Evolutionary conservation across 2,329 filamentous ascomycete species (phyloP), one percentile per base, ranked within the genome.

Genomic region (Cladosporium sp.): DNA sequence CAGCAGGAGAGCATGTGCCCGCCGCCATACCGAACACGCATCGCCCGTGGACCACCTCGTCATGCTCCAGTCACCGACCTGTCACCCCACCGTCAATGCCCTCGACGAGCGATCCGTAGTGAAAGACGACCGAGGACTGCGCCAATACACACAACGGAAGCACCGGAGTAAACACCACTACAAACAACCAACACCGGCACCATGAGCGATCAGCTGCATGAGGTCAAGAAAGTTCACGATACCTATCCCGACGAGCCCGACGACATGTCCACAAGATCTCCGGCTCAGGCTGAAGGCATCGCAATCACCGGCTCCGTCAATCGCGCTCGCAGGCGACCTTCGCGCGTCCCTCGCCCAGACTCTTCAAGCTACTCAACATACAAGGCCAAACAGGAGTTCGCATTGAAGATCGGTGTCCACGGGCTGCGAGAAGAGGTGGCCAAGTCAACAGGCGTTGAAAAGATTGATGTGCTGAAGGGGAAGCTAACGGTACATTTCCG

Each of bases 261-360:
- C 26, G 30, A 30, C 26, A 41, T 59, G 8, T n/a, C 44, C 66
- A 57, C 47, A 21, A 24, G 61, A 10, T 64, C 60, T 12, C n/a
- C 52, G 66, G 26, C 65, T 63, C 34, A 62, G 59, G 44, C 70
- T 68, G 52, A 69, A 73, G 49, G 24, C 49, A 24, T 41, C 36
- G 12, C 26, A 12, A 1, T 26, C 26, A 65, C 68, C 6, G 70
- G 72, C 63, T 63, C 68, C n/a, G 59, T 71, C 70, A 77, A 78
- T 54, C 67, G 72, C 64, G 77, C 76, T n/a, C 71, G 77, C 58
- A 68, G 69, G 44, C 74, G 76, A 63, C 76, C 75, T 10, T 73
- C 69, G 64, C 74, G 71, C 58, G 74, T 78, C 28, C 76, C 77
- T 24, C 75, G 74, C 32, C 66, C 71, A 30, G 64, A 71, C 44